phyloP scores from a whole-genome alignment of 1,139 yeast genomes.

The Zygotorulaspora mrakii region DNA sequence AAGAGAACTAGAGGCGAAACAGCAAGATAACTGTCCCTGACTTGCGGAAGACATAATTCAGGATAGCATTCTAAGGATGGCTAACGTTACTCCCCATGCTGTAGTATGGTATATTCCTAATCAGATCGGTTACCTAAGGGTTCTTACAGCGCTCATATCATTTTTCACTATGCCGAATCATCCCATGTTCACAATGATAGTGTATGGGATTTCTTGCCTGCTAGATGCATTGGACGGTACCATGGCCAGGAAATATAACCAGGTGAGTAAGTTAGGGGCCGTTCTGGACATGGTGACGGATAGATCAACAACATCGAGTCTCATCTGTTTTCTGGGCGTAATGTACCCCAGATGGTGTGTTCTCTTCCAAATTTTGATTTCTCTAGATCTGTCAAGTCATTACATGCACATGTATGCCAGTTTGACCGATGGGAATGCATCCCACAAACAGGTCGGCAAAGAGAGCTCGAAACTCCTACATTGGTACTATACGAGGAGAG shows the following conservation, averaged over 20 bases:
- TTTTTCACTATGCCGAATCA: conserved; percentile 77
- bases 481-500: conserved; percentile 82
- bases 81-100: conserved; percentile 39
- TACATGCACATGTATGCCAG: conserved; percentile 99
- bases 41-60: conserved; percentile 2
- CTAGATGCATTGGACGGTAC: conserved; percentile 96
- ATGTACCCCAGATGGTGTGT: conserved; percentile 61
- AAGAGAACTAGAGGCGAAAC: neutral
- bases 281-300: conserved; percentile 99
- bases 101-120: conserved; percentile 83
- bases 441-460: conserved; percentile 80
- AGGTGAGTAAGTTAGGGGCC: conserved; percentile 91
- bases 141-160: conserved; percentile 74
- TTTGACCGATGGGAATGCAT: conserved; percentile 67
- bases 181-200: conserved; percentile 69
- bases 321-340: conserved; percentile 79
- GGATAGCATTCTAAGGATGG: conserved; percentile 8
- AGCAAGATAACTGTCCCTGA: neutral
- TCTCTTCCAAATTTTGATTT: conserved; percentile 80
- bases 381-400: conserved; percentile 90
- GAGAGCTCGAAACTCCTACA: conserved; percentile 69
- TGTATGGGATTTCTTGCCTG: conserved; percentile 85
- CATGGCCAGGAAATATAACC: conserved; percentile 86
- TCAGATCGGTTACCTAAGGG: conserved; percentile 82
- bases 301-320: conserved; percentile 90